Conservation (phyloP, 179 eudicot genomes). For the Spinacia oleracea region DNA sequence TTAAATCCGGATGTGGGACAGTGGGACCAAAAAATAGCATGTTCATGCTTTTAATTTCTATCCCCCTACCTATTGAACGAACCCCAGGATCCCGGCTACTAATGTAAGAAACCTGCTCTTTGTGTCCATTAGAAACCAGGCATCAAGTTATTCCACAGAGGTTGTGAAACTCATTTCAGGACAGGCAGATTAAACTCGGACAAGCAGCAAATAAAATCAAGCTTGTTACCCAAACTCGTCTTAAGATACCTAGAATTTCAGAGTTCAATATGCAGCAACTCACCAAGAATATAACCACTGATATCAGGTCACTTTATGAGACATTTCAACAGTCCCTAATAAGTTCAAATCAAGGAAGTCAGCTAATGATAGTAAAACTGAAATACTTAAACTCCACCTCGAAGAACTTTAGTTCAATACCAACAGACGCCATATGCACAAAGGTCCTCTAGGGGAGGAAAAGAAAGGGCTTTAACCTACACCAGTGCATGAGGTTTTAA, state of each 20-base stretch:
- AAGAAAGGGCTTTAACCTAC: background rate
- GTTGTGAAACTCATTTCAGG: too few species aligned
- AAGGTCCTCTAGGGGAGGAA: background rate
- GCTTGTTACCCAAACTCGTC: background rate
- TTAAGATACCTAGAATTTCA: background rate
- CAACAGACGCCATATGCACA: background rate
- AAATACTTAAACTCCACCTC: background rate
- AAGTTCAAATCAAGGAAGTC: background rate
- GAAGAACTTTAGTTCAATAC: background rate
- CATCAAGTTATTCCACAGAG: background rate
- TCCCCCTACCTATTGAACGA: background rate
- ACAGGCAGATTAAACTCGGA: too few species aligned
- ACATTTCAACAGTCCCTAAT: background rate
- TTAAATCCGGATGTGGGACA: background rate
- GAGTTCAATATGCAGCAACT: background rate
- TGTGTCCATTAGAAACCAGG: background rate
- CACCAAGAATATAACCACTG: background rate
- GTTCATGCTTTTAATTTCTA: too few species aligned
- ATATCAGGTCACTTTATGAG: background rate
- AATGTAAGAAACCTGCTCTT: background rate
- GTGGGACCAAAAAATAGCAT: background rate
- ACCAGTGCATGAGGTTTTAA: background rate
- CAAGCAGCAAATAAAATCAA: background rate
- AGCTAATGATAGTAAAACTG: background rate
- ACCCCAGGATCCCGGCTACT: background rate